Evolutionary conservation across 2,329 filamentous ascomycete genomes (phyloP), one percentile per base, ranked within the genome.

Genomic region (Aspergillus melleus): DNA sequence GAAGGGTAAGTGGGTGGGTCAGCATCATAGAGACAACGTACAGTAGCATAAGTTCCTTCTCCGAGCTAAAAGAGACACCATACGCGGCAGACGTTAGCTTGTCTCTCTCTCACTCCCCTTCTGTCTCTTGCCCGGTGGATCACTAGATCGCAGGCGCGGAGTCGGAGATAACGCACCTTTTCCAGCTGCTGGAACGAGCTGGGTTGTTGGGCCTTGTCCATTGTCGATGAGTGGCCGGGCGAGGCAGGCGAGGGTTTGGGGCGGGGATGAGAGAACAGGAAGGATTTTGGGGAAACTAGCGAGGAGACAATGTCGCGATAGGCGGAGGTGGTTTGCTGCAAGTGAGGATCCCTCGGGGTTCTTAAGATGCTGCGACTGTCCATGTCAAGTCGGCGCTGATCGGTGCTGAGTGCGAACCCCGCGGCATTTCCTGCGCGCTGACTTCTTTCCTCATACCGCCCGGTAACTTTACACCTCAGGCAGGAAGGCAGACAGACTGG

Each of bases 101-200:
- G 53, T 62, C 86, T 61, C 71, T 69, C 59, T 44, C 61, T 49
- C 24, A 30, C 26, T 24, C 26, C 4, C 26, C 8, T 29, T 29
- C 26, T 8, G 26, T 29, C 26, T 29, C 26, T 29, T 8, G 8
- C 26, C 26, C 26, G 26, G 26, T 29, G 26, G 8, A 29, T 12
- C 20, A 42, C 29, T 29, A 29, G 26, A 26, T 10, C 60, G 54
- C 26, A 55, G 29, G 36, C 36, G 42, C 19, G 52, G 30, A 53
- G 30, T 52, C 32, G 42, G 61, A 49, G 26, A 58, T 47, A 16
- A 39, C 65, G 54, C 70, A 81, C 79, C 78, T 94, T 99, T 80
- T 99, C 95, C 76, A 98, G 86, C 87, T 98, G 95, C 85, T 98
- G 94, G 83, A 99, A 99, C 63, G 94, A 98, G 81, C 90, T 96